Percentiles rank a stretch among this genome's conserved stretches.
These are phyloP conservation scores for Sequoia sempervirens DNA, from an alignment of 75 land plant species.

Conservation along the genomic window DNA sequence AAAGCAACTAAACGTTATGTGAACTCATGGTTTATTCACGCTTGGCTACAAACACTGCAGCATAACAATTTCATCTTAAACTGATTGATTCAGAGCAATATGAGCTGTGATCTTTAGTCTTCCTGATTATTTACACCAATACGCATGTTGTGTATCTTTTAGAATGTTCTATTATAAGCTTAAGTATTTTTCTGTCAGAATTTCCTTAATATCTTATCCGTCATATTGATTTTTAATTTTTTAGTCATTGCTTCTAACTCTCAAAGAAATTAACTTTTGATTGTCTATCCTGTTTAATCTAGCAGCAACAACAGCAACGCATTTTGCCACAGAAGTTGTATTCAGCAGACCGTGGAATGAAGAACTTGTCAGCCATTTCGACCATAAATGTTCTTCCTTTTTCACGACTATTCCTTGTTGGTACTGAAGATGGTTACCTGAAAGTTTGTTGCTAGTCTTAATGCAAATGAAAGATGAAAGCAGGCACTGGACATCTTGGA, in stretches of 20 bases:
- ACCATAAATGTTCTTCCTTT: constrained; percentile 71
- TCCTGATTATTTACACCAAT: neutral
- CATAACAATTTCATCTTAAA: constrained; percentile 4
- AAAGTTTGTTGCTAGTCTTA: constrained; percentile 56
- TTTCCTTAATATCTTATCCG: neutral
- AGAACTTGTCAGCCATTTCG: constrained; percentile 51
- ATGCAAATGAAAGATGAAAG: neutral
- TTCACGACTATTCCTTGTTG: constrained; percentile 76
- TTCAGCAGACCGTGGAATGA: constrained; percentile 40
- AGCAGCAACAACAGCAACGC: constrained; percentile 50
- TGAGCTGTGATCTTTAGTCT: neutral
- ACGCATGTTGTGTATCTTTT: neutral
- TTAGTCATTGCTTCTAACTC: neutral
- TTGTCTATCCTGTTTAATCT: neutral
- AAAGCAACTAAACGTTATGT: neutral
- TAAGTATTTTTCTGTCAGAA: neutral
- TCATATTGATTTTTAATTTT: neutral
- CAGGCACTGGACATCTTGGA: neutral
- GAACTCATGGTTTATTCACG: neutral
- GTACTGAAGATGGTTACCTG: constrained; percentile 86
- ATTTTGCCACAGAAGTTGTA: constrained; percentile 55
- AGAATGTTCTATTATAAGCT: neutral
- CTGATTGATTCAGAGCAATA: neutral
- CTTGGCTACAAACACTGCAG: neutral
- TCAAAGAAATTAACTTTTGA: neutral